Evolutionary conservation across 73 alveolate species (phyloP).

Genomic region (Blepharisma japonicum): DNA sequence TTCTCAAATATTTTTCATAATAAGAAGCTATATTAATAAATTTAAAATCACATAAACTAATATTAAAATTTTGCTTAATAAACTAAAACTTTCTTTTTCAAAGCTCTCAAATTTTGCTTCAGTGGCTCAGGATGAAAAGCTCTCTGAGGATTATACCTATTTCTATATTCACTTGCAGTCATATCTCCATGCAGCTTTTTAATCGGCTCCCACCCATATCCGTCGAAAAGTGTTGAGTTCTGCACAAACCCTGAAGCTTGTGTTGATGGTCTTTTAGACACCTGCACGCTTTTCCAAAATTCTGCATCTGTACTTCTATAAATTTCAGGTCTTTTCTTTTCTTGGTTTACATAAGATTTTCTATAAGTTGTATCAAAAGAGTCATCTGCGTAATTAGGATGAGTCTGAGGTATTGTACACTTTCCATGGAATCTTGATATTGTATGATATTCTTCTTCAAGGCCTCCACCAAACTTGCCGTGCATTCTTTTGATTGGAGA

Average conservation of each 20-base stretch:
- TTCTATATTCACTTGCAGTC: slow-evolving; percentile 43
- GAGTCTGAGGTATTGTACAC: slow-evolving; percentile 28
- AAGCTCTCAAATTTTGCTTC: not conserved
- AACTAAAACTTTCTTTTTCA: slow-evolving; percentile 17
- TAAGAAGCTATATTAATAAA: no score
- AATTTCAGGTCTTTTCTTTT: slow-evolving; percentile 11
- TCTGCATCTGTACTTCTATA: slow-evolving; percentile 13
- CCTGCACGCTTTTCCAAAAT: slow-evolving; percentile 19
- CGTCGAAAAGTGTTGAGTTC: slow-evolving; percentile 40
- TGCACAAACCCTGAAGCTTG: slow-evolving; percentile 30
- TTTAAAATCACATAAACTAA: no score
- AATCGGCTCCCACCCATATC: slow-evolving; percentile 41
- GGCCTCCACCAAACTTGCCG: slow-evolving; percentile 36
- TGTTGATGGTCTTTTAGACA: not conserved
- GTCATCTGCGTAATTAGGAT: slow-evolving; percentile 4
- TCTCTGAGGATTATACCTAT: slow-evolving; percentile 31
- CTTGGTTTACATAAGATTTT: slow-evolving; percentile 2
- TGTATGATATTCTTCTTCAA: slow-evolving; percentile 26
- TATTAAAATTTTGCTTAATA: not conserved
- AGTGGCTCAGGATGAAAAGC: slow-evolving; percentile 28
- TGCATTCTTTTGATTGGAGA: not conserved
- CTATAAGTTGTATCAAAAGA: not conserved
- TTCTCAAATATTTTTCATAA: no score
- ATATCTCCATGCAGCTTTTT: slow-evolving; percentile 37
- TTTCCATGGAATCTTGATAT: slow-evolving; percentile 27